Percentiles rank a stretch among this genome's conserved stretches.
Conservation (phyloP, 2,329 filamentous ascomycete genomes). For the Alternaria ventricosa region DNA sequence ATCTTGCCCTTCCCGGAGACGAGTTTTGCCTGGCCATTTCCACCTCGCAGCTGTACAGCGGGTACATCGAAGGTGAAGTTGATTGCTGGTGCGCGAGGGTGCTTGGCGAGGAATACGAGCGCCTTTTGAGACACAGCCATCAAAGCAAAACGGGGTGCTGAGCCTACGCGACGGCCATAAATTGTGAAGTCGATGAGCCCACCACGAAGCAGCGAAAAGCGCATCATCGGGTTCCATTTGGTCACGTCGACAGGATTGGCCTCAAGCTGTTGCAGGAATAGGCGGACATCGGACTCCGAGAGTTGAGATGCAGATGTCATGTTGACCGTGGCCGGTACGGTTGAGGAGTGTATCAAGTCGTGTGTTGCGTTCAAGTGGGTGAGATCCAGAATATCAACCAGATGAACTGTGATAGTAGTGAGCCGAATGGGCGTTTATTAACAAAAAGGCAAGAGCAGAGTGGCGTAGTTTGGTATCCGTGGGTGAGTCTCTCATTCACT, state of each 20-base stretch:
- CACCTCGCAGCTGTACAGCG: not conserved
- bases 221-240: not conserved
- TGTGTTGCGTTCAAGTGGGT: not conserved
- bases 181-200: slow-evolving; percentile 4
- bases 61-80: slow-evolving; percentile 3
- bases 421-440: not conserved
- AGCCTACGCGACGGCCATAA: not conserved
- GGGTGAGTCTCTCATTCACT: not conserved
- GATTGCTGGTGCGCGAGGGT: not conserved
- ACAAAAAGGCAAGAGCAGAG: not conserved
- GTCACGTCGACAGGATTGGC: not conserved
- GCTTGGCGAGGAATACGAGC: not conserved
- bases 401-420: not conserved
- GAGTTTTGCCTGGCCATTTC: not conserved
- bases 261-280: not conserved
- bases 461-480: not conserved
- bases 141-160: not conserved
- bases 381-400: not conserved
- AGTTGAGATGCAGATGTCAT: not conserved
- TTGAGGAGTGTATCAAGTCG: not conserved
- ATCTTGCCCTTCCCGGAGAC: not conserved
- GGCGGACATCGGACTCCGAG: not conserved
- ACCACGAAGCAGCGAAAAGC: not conserved
- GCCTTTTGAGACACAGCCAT: not conserved
- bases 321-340: not conserved